Conservation (phyloP, 2,329 filamentous ascomycete genomes). For the Cephalotrichum gorgonifer region DNA sequence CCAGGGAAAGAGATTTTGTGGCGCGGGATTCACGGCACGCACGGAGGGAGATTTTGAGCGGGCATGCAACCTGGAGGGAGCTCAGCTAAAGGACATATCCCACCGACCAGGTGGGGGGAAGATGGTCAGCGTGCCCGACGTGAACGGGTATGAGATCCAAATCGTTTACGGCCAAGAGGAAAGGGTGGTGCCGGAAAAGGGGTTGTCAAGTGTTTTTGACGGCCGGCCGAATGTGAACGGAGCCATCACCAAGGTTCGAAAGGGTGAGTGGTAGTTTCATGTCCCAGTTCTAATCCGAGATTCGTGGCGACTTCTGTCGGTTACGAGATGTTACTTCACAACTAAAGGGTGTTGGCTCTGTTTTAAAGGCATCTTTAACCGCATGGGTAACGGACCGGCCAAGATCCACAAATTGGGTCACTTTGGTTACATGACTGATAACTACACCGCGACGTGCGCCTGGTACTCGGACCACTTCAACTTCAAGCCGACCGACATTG, state of each 20-base stretch:
- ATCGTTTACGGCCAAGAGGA: neutral
- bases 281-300: slow-evolving; percentile 19
- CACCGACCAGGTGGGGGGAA: neutral
- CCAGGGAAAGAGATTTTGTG: slow-evolving; percentile 1
- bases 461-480: slow-evolving; percentile 31
- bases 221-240: neutral
- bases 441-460: slow-evolving; percentile 19
- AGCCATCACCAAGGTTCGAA: neutral
- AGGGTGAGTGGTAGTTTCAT: slow-evolving; percentile 21
- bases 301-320: too few species aligned
- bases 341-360: slow-evolving; percentile 13
- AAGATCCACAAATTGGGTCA: slow-evolving; percentile 20
- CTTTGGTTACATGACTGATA: slow-evolving; percentile 19
- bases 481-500: slow-evolving; percentile 24
- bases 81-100: neutral
- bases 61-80: neutral
- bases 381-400: neutral
- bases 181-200: neutral
- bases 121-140: neutral
- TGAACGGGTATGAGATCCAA: neutral
- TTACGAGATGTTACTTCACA: slow-evolving; percentile 14
- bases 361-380: neutral
- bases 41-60: neutral
- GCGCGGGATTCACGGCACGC: neutral
- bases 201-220: neutral